These are phyloP conservation scores for Boletus sensibilis DNA, from an alignment of 768 basidiomycete species.

Conservation along the genomic window DNA sequence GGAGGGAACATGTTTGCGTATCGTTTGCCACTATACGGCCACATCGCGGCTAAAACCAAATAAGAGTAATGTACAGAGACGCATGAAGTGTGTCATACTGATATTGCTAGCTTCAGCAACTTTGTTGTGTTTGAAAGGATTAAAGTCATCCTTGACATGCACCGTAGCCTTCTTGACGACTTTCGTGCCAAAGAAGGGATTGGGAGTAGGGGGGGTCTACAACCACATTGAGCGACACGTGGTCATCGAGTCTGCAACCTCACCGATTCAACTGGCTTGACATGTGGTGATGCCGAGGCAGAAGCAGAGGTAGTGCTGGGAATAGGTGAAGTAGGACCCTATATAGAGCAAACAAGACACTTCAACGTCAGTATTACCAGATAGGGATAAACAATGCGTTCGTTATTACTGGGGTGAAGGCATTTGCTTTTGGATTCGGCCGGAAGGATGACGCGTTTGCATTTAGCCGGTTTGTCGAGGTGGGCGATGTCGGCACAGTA, in stretches of 20 bases:
- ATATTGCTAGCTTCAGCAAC: slow-evolving; percentile 72
- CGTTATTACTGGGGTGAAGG: slow-evolving; percentile 64
- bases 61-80: not conserved
- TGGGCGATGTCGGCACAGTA: slow-evolving; percentile 51
- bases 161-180: slow-evolving; percentile 73
- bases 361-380: slow-evolving; percentile 19
- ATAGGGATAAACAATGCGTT: slow-evolving; percentile 7
- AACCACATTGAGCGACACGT: slow-evolving; percentile 11
- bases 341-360: slow-evolving; percentile 13
- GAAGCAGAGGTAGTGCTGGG: slow-evolving; percentile 41
- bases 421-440: slow-evolving; percentile 77
- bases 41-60: slow-evolving; percentile 55
- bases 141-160: slow-evolving; percentile 95
- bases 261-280: slow-evolving; percentile 56
- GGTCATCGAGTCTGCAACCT: slow-evolving; percentile 9
- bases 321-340: slow-evolving; percentile 50
- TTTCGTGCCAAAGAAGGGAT: slow-evolving; percentile 90
- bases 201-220: slow-evolving; percentile 52
- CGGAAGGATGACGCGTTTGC: slow-evolving; percentile 90
- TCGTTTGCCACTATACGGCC: slow-evolving; percentile 91
- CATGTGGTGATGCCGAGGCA: slow-evolving; percentile 59
- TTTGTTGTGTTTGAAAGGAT: slow-evolving; percentile 89
- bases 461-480: slow-evolving; percentile 66
- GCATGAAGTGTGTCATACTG: slow-evolving; percentile 47
- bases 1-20: slow-evolving; percentile 77